phyloP scores from a whole-genome alignment of 352 stramenopile species.

The Plasmopara halstedii region DNA sequence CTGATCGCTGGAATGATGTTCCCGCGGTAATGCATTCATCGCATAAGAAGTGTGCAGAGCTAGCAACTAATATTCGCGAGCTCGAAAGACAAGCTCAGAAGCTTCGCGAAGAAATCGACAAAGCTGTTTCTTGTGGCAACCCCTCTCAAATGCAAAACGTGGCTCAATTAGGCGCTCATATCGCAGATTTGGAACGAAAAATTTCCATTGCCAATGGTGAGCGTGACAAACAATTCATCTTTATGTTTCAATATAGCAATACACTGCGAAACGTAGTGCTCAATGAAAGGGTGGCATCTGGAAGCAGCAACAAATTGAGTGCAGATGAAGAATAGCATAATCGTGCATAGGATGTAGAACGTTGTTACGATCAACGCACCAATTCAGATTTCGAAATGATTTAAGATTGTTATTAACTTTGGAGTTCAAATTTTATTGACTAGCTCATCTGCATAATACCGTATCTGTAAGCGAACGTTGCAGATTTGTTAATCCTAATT shows the following conservation, averaged over 20 bases:
- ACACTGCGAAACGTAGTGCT: conserved; percentile 28
- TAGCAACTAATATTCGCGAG: conserved; percentile 23
- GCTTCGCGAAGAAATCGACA: conserved; percentile 32
- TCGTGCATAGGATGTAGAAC: no score
- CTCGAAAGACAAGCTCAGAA: conserved; percentile 24
- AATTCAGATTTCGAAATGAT: no score
- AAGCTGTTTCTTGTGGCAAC: conserved; percentile 39
- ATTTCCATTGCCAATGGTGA: conserved; percentile 24
- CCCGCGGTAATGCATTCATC: conserved; percentile 33
- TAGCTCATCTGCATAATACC: background rate
- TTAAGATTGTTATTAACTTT: no score
- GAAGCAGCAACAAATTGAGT: conserved; percentile 1
- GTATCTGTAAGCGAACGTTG: no score
- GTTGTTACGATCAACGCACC: no score
- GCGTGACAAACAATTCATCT: conserved; percentile 48
- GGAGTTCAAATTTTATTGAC: no score
- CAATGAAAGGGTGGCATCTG: conserved; percentile 19
- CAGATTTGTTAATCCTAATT: no score
- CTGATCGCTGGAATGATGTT: conserved; percentile 32
- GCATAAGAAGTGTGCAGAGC: conserved; percentile 39
- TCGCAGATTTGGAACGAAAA: conserved; percentile 27
- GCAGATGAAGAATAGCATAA: no score
- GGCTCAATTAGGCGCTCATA: conserved; percentile 26
- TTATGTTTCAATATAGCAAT: conserved; percentile 61
- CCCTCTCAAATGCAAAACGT: conserved; percentile 35